Evolutionary conservation across 163 green algal species (phyloP).

Genomic region (Chloroidium sp.): DNA sequence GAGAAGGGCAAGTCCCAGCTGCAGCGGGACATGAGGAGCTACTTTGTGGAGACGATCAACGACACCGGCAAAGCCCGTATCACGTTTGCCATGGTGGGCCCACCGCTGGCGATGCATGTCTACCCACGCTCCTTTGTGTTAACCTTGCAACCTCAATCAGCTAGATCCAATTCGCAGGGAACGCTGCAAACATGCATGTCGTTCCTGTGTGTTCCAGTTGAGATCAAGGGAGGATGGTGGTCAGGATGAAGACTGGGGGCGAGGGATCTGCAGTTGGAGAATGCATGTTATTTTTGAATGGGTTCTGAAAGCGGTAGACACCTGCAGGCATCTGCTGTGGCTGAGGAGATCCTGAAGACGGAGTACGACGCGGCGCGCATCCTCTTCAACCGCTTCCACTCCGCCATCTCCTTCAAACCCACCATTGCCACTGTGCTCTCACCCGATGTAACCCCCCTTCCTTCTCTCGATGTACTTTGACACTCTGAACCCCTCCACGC

Average conservation of each 20-base stretch:
- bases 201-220: no score
- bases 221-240: not conserved
- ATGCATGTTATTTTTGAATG: not conserved
- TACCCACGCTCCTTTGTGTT: no score
- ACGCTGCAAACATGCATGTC: no score
- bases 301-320: not conserved
- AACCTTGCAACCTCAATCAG: no score
- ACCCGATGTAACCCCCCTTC: constrained; percentile 46
- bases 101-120: not conserved
- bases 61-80: constrained; percentile 76
- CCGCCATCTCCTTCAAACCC: constrained; percentile 88
- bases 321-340: constrained; percentile 56
- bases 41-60: constrained; percentile 46
- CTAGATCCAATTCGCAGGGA: no score
- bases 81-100: constrained; percentile 74
- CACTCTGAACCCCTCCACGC: no score
- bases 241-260: no score
- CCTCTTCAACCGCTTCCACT: constrained; percentile 93
- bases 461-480: not conserved
- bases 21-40: constrained; percentile 42
- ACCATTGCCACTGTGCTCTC: constrained; percentile 89
- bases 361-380: constrained; percentile 75
- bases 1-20: constrained; percentile 91
- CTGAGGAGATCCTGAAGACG: constrained; percentile 82
- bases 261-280: not conserved